Evolutionary conservation across 164 flowering plant genomes (phyloP), one percentile per base, ranked within the genome.

Genomic region (Hamamelis virginiana): DNA sequence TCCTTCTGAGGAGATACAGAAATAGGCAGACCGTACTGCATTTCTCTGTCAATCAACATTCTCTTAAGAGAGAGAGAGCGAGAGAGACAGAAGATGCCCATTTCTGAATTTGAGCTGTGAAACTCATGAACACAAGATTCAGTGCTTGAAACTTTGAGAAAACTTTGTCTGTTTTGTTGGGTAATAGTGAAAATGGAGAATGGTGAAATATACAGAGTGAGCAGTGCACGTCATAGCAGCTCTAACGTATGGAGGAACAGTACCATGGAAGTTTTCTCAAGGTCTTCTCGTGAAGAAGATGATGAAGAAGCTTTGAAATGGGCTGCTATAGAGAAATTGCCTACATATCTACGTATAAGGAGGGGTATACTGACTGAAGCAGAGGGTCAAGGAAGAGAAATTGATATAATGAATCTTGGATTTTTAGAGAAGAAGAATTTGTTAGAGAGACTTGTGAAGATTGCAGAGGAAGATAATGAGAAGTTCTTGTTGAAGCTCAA

Each of bases 301-400:
- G 84, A 81, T 25, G 84, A 81, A 62, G 84, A 81, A 50, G 82
- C 84, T 48, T 72, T 81, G 23, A 81, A 74, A 57, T 81, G 84
- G 84, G 82, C 84, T 16, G 78, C 84, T 1, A 55, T 81, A 1
- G 82, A 81, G 77, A 81, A 70, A 44, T 77, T 81, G 5, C 84
- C 84, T 0, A 81, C 84, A 0, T 76, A 74, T 56, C 9, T 60
- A 13, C 80, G 84, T 23, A 43, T 81, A 5, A 62, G 72, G 66
- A 66, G 78, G 61, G 82, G 84, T 4, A 66, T 81, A 8, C 66
- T 78, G 5, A 66, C 66, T 9, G 79, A 66, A 48, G 65, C 43
- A 33, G 72, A 75, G 19, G 83, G 78, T 1, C 22, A 60, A 26
- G 10, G 66, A 5, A 69, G 64, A 25, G 82, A 78, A 63, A 62